phyloP scores from a whole-genome alignment of 495 filamentous ascomycete genomes.

The Penicillium goetzii region DNA sequence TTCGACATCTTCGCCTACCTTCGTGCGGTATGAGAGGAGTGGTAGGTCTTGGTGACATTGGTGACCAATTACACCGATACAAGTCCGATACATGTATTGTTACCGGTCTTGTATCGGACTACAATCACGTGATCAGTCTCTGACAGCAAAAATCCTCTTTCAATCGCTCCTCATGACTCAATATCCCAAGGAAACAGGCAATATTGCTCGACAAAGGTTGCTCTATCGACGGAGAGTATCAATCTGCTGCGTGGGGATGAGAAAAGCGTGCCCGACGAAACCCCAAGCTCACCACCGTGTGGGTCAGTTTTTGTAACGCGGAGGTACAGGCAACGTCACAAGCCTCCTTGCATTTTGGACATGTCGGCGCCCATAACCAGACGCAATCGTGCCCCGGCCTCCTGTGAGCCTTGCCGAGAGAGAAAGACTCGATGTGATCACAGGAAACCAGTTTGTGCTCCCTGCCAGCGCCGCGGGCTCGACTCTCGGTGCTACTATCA shows the following conservation, averaged over 20 bases:
- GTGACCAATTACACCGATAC: conserved; percentile 1
- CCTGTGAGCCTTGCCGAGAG: conserved; percentile 28
- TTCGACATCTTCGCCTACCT: too few relatives aligned
- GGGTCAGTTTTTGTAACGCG: neutral
- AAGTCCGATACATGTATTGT: conserved; percentile 10
- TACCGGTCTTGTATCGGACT: conserved; percentile 7
- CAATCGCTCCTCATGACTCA: neutral
- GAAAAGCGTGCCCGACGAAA: neutral
- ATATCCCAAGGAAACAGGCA: neutral
- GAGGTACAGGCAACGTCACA: neutral
- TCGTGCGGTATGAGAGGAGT: too few relatives aligned
- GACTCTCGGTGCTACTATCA: conserved; percentile 27
- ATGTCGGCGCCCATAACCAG: conserved; percentile 22
- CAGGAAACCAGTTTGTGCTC: conserved; percentile 23
- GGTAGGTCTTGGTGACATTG: too few relatives aligned
- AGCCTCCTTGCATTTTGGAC: conserved; percentile 1
- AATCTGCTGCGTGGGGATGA: too few relatives aligned
- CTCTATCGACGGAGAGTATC: neutral
- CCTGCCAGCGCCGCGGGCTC: conserved; percentile 22
- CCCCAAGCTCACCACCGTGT: neutral
- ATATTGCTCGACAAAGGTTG: neutral
- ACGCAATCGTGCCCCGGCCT: conserved; percentile 25
- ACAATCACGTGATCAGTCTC: neutral
- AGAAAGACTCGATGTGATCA: conserved; percentile 28
- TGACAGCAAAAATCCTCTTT: neutral